Percentiles rank a stretch among this genome's conserved stretches.
Evolutionary conservation across 1,284 basidiomycete species (phyloP).

Genomic region (Entoloma clypeatum): DNA sequence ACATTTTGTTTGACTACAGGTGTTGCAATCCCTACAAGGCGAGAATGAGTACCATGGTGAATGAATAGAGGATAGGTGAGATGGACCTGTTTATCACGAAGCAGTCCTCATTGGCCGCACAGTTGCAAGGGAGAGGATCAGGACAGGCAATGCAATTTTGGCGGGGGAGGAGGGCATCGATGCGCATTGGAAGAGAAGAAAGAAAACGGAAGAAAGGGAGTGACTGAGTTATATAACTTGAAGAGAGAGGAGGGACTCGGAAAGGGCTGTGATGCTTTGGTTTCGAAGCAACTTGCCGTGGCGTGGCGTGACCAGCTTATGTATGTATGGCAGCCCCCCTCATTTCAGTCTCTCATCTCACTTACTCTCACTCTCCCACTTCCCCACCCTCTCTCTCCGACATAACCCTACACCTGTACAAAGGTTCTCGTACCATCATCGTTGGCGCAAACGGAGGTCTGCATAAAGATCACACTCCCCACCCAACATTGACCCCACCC

Average conservation of each 20-base stretch:
- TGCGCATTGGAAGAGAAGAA: constrained; percentile 41
- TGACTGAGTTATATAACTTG: constrained; percentile 24
- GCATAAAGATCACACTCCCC: constrained; percentile 22
- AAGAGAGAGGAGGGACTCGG: constrained; percentile 12
- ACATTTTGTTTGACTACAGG: constrained; percentile 51
- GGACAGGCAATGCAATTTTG: constrained; percentile 42
- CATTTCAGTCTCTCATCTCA: constrained; percentile 57
- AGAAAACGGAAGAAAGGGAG: constrained; percentile 32
- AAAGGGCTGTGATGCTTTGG: constrained; percentile 5
- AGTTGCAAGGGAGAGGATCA: constrained; percentile 49
- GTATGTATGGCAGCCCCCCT: constrained; percentile 29
- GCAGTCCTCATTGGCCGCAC: constrained; percentile 51
- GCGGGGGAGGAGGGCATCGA: constrained; percentile 42
- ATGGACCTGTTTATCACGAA: constrained; percentile 56
- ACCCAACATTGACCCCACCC: constrained; percentile 6
- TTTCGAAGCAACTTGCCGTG: constrained; percentile 13
- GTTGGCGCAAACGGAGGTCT: constrained; percentile 89
- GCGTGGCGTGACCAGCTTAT: too few species aligned
- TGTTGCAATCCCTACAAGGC: constrained; percentile 48
- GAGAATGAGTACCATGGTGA: constrained; percentile 16
- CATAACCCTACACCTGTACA: constrained; percentile 63
- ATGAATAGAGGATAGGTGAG: constrained; percentile 7
- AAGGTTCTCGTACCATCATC: constrained; percentile 77
- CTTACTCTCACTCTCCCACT: constrained; percentile 53
- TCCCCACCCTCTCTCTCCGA: constrained; percentile 54